A percentile compares a stretch with the other conserved stretches of the same genome.
Evolutionary conservation across 78 protist species (phyloP).

Genomic region (Emiliania huxleyi): DNA sequence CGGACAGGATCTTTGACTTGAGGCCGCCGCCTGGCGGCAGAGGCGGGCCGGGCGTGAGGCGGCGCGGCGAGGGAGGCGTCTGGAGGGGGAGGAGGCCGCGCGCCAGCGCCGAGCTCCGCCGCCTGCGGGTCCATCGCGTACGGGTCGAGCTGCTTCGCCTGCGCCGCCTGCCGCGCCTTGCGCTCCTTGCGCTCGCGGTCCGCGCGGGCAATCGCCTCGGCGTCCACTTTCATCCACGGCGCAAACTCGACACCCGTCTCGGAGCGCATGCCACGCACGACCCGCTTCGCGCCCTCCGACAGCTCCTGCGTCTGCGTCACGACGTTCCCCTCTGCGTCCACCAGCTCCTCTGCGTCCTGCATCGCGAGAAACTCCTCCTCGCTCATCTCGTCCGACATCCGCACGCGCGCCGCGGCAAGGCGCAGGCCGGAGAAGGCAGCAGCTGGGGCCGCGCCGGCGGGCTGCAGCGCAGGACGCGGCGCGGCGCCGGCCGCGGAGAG

Average conservation of each 20-base stretch:
- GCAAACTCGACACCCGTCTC: background rate
- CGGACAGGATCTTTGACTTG: background rate
- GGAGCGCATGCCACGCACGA: background rate
- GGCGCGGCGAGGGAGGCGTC: too few species aligned
- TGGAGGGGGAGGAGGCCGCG: too few species aligned
- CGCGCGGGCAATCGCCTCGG: background rate
- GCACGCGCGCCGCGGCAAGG: too few species aligned
- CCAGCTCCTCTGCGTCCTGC: background rate
- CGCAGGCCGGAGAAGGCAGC: too few species aligned
- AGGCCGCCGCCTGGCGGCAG: conserved; percentile 6
- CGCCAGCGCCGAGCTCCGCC: background rate
- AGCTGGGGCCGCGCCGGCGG: too few species aligned
- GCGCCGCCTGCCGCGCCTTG: background rate
- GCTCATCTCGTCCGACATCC: background rate
- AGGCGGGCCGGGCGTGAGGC: too few species aligned
- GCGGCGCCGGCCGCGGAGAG: too few species aligned
- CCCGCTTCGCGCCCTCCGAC: background rate
- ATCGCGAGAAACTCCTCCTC: background rate
- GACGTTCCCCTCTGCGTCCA: too few species aligned
- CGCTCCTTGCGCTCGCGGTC: background rate
- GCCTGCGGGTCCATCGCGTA: background rate
- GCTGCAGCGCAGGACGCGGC: too few species aligned
- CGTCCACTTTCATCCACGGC: background rate
- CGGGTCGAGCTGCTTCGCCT: background rate
- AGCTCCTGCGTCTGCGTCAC: too few species aligned